Evolutionary conservation across 179 eudicot species (phyloP).

Genomic region (Silene vulgaris): DNA sequence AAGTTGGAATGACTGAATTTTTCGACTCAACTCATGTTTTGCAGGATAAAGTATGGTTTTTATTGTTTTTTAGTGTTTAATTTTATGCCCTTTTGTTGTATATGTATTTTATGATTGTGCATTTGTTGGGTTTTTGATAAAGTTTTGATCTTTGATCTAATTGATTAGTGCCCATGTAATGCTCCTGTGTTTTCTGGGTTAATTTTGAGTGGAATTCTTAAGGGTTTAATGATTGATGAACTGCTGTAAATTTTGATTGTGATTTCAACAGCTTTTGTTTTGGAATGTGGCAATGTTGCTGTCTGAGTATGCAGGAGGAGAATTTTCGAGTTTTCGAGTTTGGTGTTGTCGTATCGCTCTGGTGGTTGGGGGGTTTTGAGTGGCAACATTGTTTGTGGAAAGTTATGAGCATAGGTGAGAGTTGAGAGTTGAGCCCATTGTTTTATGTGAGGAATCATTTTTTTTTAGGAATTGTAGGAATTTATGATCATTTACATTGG

Average conservation of each 20-base stretch:
- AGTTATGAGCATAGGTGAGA: neutral
- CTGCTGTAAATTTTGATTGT: neutral
- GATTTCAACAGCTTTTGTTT: slow-evolving; percentile 12
- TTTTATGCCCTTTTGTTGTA: neutral
- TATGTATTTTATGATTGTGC: slow-evolving; percentile 8
- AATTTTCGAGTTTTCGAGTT: neutral
- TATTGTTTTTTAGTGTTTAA: neutral
- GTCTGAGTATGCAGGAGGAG: neutral
- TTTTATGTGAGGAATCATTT: neutral
- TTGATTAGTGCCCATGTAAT: slow-evolving; percentile 25
- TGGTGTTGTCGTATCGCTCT: neutral
- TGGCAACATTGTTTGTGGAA: neutral
- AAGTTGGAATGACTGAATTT: slow-evolving; percentile 86
- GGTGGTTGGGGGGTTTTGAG: slow-evolving; percentile 7
- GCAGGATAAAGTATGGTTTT: slow-evolving; percentile 54
- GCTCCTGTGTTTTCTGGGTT: slow-evolving; percentile 25
- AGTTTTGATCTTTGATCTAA: slow-evolving; percentile 25
- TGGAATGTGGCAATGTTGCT: slow-evolving; percentile 3
- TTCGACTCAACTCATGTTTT: slow-evolving; percentile 68
- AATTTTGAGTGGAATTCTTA: slow-evolving; percentile 4
- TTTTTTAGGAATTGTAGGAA: neutral
- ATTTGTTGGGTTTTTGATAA: slow-evolving; percentile 5
- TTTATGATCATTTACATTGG: neutral
- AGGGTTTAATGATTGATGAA: neutral
- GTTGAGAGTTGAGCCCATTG: neutral